Evolutionary conservation across 2,329 filamentous ascomycete species (phyloP).

Genomic region (Penicillium olsonii): DNA sequence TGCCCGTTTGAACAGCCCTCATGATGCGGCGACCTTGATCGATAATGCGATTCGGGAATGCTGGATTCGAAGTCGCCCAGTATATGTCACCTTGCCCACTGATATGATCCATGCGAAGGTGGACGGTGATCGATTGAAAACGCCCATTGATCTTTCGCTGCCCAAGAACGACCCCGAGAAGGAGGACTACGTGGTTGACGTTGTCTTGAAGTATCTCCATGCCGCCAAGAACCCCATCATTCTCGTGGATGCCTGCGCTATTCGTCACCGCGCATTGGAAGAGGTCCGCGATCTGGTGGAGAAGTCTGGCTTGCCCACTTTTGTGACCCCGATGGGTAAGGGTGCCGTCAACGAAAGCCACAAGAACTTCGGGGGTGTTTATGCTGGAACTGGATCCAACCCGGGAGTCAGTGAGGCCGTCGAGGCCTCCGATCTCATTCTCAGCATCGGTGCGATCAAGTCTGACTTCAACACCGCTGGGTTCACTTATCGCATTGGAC

Average conservation of each 20-base stretch:
- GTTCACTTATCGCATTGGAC: constrained; percentile 79
- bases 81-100: constrained; percentile 81
- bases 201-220: constrained; percentile 72
- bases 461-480: constrained; percentile 60
- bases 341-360: constrained; percentile 76
- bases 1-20: constrained; percentile 68
- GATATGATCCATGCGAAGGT: constrained; percentile 78
- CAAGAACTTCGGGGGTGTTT: constrained; percentile 78
- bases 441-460: constrained; percentile 48
- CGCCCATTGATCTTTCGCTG: constrained; percentile 66
- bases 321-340: constrained; percentile 91
- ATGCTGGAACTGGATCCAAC: constrained; percentile 75
- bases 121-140: constrained; percentile 71
- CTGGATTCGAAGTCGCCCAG: constrained; percentile 71
- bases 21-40: constrained; percentile 72
- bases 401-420: constrained; percentile 47
- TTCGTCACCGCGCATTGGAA: constrained; percentile 70
- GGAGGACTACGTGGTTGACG: constrained; percentile 80
- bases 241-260: constrained; percentile 79
- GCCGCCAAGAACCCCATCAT: constrained; percentile 74
- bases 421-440: constrained; percentile 43
- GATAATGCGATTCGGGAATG: constrained; percentile 76
- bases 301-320: constrained; percentile 74
- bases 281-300: constrained; percentile 73
- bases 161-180: constrained; percentile 67